Conservation (phyloP, 805 yeast genomes). For the Yamadazyma scolyti region DNA sequence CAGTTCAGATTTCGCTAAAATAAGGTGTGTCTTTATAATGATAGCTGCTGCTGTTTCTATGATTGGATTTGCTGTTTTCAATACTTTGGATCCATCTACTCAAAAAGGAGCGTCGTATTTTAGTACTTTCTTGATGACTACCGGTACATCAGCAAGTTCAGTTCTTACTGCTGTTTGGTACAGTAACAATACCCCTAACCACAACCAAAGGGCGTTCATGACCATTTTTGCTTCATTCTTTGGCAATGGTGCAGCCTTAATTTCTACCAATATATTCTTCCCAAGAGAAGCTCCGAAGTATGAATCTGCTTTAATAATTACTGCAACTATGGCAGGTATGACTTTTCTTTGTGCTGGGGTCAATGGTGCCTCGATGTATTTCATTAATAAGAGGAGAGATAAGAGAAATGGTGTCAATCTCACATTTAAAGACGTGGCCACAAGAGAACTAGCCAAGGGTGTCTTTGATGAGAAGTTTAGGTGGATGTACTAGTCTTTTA, state of each 20-base stretch:
- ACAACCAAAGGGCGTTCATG: conserved; percentile 42
- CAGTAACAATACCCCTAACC: conserved; percentile 46
- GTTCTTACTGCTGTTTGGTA: conserved; percentile 51
- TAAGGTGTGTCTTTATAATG: conserved; percentile 37
- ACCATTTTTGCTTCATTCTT: conserved; percentile 42
- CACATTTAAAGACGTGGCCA: too few species aligned
- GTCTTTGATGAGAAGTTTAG: too few species aligned
- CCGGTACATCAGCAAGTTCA: conserved; percentile 47
- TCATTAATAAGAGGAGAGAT: too few species aligned
- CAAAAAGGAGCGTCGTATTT: conserved; percentile 40
- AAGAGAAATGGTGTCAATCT: too few species aligned
- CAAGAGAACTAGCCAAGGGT: too few species aligned
- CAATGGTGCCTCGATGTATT: too few species aligned
- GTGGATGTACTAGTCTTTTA: too few species aligned
- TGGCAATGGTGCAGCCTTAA: conserved; percentile 31
- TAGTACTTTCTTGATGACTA: conserved; percentile 44
- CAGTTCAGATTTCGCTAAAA: conserved; percentile 34
- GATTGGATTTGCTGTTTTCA: conserved; percentile 45
- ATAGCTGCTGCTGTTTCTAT: conserved; percentile 36
- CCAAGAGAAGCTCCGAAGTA: conserved; percentile 22
- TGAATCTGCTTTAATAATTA: conserved; percentile 19
- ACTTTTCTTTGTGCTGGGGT: too few species aligned
- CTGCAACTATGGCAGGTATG: too few species aligned
- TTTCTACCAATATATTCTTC: conserved; percentile 23
- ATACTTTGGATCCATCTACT: conserved; percentile 36